Percentiles rank a stretch among this genome's conserved stretches.
Conservation (phyloP, 2,329 filamentous ascomycete genomes). For the Cladosporium velox region DNA sequence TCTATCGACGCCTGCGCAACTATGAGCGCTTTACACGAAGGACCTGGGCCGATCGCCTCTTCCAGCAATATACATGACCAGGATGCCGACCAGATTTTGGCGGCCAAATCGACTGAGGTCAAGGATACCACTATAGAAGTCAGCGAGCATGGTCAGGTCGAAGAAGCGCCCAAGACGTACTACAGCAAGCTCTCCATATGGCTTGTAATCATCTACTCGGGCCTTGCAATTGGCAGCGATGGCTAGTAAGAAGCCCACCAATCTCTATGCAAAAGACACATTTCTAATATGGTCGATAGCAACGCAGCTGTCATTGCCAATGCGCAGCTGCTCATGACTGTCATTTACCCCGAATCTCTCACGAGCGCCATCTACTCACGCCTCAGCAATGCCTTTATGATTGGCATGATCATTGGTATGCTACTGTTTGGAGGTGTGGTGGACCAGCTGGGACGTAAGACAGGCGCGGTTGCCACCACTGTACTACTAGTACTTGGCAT, state of each 20-base stretch:
- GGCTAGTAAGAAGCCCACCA: slow-evolving; percentile 30
- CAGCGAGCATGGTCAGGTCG: slow-evolving; percentile 26
- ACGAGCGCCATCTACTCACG: slow-evolving; percentile 34
- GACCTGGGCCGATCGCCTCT: neutral
- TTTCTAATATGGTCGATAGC: neutral
- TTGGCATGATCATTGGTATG: slow-evolving; percentile 41
- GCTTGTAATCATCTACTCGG: slow-evolving; percentile 41
- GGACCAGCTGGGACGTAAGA: slow-evolving; percentile 39
- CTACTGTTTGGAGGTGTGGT: slow-evolving; percentile 38
- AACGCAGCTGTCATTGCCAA: slow-evolving; percentile 42
- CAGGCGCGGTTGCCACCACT: slow-evolving; percentile 39
- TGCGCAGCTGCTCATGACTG: slow-evolving; percentile 36
- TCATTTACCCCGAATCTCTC: slow-evolving; percentile 38
- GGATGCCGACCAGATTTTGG: neutral
- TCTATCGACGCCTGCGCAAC: neutral
- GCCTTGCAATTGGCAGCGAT: slow-evolving; percentile 40
- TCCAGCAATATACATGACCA: neutral
- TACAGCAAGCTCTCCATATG: slow-evolving; percentile 37
- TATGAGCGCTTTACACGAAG: neutral
- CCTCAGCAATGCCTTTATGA: slow-evolving; percentile 41
- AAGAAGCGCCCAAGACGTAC: slow-evolving; percentile 14
- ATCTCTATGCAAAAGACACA: neutral
- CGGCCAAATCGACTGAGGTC: neutral
- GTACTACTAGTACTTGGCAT: slow-evolving; percentile 39
- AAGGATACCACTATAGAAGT: slow-evolving; percentile 20